A percentile compares a stretch with the other conserved stretches of the same genome.
Conservation (phyloP, 768 basidiomycete genomes). For the Pleurotus tuber-regium region DNA sequence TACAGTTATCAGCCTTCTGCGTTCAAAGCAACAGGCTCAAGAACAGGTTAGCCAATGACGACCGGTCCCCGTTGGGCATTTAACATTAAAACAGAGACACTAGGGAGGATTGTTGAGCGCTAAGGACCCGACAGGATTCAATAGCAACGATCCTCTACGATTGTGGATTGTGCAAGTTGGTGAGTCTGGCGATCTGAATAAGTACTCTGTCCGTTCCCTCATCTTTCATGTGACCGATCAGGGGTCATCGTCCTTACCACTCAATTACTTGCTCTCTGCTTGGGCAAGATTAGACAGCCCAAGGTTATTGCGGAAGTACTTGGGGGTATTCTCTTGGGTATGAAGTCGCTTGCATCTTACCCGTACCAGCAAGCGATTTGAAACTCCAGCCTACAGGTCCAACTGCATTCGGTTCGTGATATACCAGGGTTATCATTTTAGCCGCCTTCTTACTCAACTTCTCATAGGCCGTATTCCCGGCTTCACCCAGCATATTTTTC, state of each 20-base stretch:
- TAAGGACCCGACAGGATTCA: conserved; percentile 66
- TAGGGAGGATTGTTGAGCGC: conserved; percentile 79
- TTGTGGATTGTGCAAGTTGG: conserved; percentile 81
- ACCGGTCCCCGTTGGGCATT: background rate
- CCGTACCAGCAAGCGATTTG: background rate
- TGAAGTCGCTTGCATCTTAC: conserved; percentile 10
- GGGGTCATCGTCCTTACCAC: conserved; percentile 83
- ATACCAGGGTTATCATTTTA: background rate
- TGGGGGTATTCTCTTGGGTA: conserved; percentile 86
- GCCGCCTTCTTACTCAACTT: background rate
- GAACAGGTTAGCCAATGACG: conserved; percentile 35
- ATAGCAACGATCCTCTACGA: conserved; percentile 65
- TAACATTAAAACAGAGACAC: background rate
- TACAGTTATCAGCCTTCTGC: conserved; percentile 33
- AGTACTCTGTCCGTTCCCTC: background rate
- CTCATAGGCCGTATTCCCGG: conserved; percentile 74
- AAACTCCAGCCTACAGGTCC: conserved; percentile 34
- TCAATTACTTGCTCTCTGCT: conserved; percentile 66
- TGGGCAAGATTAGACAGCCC: conserved; percentile 81
- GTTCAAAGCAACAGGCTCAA: conserved; percentile 28
- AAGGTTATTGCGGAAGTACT: conserved; percentile 82
- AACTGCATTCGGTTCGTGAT: conserved; percentile 41
- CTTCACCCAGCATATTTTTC: conserved; percentile 87
- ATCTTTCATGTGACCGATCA: conserved; percentile 21
- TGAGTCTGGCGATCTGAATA: conserved; percentile 26